These are phyloP conservation scores for Lecanoromycetidae sp. DNA, from an alignment of 2,329 filamentous ascomycete genomes.

Conservation along the genomic window DNA sequence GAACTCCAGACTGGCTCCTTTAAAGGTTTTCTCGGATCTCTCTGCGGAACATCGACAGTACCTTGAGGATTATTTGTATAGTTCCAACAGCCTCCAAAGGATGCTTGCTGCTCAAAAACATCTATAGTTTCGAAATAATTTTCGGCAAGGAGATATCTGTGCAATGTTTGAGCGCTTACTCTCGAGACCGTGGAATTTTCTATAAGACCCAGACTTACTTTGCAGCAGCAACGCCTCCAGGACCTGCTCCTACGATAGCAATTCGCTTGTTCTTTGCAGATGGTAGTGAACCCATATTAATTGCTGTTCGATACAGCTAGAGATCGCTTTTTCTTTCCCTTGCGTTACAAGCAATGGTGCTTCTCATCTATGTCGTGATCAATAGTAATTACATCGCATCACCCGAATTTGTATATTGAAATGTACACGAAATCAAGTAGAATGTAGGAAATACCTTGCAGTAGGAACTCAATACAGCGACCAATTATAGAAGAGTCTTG, in stretches of 20 bases:
- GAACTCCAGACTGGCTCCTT: slow-evolving; percentile 48
- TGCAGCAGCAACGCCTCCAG: slow-evolving; percentile 63
- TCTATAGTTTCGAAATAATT: slow-evolving; percentile 37
- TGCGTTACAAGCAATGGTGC: too few species aligned
- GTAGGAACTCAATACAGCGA: too few species aligned
- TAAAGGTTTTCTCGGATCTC: slow-evolving; percentile 48
- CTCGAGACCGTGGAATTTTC: too few species aligned
- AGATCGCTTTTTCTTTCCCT: too few species aligned
- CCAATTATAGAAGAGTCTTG: too few species aligned
- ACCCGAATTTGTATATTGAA: too few species aligned
- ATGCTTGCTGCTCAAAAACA: slow-evolving; percentile 68
- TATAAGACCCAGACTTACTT: slow-evolving; percentile 34
- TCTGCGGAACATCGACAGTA: slow-evolving; percentile 51
- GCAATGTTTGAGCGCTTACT: too few species aligned
- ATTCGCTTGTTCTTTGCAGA: slow-evolving; percentile 27
- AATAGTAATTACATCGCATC: too few species aligned
- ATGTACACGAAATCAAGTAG: too few species aligned
- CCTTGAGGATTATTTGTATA: slow-evolving; percentile 46
- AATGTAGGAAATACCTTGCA: too few species aligned
- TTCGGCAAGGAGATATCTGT: slow-evolving; percentile 12
- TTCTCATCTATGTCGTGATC: too few species aligned
- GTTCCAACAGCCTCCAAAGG: slow-evolving; percentile 77
- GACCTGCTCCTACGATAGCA: slow-evolving; percentile 73
- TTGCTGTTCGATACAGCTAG: too few species aligned
- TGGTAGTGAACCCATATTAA: not conserved